Percentiles rank a stretch among this genome's conserved stretches.
Evolutionary conservation across 2,329 filamentous ascomycete genomes (phyloP).

Genomic region (Fusarium equiseti): DNA sequence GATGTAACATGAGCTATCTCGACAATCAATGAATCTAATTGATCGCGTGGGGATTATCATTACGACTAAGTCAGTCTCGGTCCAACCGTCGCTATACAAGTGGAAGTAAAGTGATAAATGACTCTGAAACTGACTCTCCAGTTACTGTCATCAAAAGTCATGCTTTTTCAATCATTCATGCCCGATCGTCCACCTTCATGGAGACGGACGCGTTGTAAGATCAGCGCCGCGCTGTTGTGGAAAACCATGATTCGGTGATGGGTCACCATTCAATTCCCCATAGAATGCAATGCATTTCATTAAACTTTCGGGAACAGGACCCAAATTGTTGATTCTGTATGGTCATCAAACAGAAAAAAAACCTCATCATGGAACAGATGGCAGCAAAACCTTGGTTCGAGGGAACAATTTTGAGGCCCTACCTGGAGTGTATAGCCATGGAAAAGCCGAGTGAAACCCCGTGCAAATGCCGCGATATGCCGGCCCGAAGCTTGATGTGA

Average conservation of each 20-base stretch:
- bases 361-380: background rate
- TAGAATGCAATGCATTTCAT: background rate
- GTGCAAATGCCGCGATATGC: slow-evolving; percentile 26
- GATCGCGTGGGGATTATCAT: slow-evolving; percentile 26
- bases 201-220: slow-evolving; percentile 21
- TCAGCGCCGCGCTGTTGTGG: slow-evolving; percentile 33
- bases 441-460: slow-evolving; percentile 35
- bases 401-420: slow-evolving; percentile 17
- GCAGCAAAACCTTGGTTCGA: slow-evolving; percentile 28
- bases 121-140: background rate
- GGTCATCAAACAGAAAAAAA: background rate
- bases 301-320: slow-evolving; percentile 6
- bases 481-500: slow-evolving; percentile 16
- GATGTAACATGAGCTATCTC: slow-evolving; percentile 24
- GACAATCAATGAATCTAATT: slow-evolving; percentile 10
- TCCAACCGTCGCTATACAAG: slow-evolving; percentile 12
- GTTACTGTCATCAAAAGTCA: background rate
- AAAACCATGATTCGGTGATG: slow-evolving; percentile 23
- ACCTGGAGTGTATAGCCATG: background rate
- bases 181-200: slow-evolving; percentile 18
- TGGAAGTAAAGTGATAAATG: slow-evolving; percentile 1
- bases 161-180: background rate
- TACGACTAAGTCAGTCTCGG: slow-evolving; percentile 2
- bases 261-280: slow-evolving; percentile 3
- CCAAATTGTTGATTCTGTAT: slow-evolving; percentile 1